Conservation (phyloP, 2,329 filamentous ascomycete species). For the Monilinia laxa region DNA sequence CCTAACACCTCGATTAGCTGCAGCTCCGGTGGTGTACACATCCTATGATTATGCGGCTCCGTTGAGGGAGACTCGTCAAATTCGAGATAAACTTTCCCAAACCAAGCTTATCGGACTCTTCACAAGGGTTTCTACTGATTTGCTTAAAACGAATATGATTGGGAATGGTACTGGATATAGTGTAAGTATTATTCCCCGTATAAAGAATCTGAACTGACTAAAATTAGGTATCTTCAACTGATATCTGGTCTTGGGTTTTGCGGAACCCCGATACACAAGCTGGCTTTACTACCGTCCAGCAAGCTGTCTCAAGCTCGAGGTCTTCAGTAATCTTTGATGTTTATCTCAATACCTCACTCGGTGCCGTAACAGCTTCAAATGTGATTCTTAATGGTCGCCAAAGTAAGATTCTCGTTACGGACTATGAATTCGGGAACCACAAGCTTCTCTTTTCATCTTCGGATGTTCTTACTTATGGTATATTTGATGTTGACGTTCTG, state of each 20-base stretch:
- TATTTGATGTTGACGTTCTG: slow-evolving; percentile 49
- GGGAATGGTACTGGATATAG: slow-evolving; percentile 54
- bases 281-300: slow-evolving; percentile 52
- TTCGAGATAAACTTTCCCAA: slow-evolving; percentile 53
- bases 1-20: slow-evolving; percentile 36
- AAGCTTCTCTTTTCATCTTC: slow-evolving; percentile 52
- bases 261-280: slow-evolving; percentile 49
- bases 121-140: slow-evolving; percentile 50
- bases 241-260: slow-evolving; percentile 52
- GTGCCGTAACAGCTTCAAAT: slow-evolving; percentile 45
- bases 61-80: slow-evolving; percentile 53
- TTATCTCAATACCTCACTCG: slow-evolving; percentile 49
- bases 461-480: slow-evolving; percentile 50
- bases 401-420: slow-evolving; percentile 55
- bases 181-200: slow-evolving; percentile 27
- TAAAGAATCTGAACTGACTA: background rate
- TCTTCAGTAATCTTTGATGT: slow-evolving; percentile 48
- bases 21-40: slow-evolving; percentile 51
- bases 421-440: slow-evolving; percentile 50
- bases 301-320: slow-evolving; percentile 47
- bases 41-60: slow-evolving; percentile 50
- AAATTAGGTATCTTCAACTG: slow-evolving; percentile 39
- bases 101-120: slow-evolving; percentile 56
- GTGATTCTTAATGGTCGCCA: slow-evolving; percentile 53
- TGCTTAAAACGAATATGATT: slow-evolving; percentile 53